Evolutionary conservation across 2,329 filamentous ascomycete species (phyloP).

Genomic region (Pseudogymnoascus sp.): DNA sequence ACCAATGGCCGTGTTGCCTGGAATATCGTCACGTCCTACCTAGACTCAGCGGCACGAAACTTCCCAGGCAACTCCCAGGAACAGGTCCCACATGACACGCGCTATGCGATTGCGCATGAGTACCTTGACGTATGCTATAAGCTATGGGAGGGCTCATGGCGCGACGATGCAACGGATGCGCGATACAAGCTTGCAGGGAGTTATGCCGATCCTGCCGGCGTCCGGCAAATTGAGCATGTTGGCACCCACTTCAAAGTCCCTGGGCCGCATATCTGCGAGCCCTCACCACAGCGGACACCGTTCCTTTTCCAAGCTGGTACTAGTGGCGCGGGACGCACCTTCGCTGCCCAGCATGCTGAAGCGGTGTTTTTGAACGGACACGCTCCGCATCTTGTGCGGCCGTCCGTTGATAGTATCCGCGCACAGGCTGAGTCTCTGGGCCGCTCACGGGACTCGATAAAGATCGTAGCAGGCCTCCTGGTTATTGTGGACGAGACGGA

Average conservation of each 20-base stretch:
- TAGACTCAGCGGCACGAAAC: slow-evolving; percentile 58
- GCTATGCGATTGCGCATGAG: slow-evolving; percentile 57
- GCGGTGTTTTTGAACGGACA: slow-evolving; percentile 60
- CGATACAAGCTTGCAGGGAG: slow-evolving; percentile 42
- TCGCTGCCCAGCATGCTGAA: slow-evolving; percentile 61
- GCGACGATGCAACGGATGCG: slow-evolving; percentile 53
- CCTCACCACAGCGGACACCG: slow-evolving; percentile 58
- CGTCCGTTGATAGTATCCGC: slow-evolving; percentile 54
- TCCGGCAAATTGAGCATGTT: slow-evolving; percentile 55
- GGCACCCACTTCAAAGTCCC: slow-evolving; percentile 54
- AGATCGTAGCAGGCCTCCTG: slow-evolving; percentile 61
- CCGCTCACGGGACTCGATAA: slow-evolving; percentile 51
- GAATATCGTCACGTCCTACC: slow-evolving; percentile 58
- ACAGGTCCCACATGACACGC: slow-evolving; percentile 43
- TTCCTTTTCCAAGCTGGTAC: slow-evolving; percentile 62
- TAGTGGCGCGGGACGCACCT: slow-evolving; percentile 53
- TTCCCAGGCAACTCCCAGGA: slow-evolving; percentile 48
- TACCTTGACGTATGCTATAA: slow-evolving; percentile 58
- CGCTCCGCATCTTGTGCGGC: slow-evolving; percentile 49
- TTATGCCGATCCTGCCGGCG: slow-evolving; percentile 46
- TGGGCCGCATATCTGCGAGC: slow-evolving; percentile 54
- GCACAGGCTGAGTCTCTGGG: slow-evolving; percentile 43
- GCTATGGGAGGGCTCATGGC: slow-evolving; percentile 58
- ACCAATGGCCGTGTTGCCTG: slow-evolving; percentile 45
- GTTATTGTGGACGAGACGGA: slow-evolving; percentile 57